Evolutionary conservation across 805 yeast genomes (phyloP), one percentile per base, ranked within the genome.

Genomic region (Ogataea pilisensis): DNA sequence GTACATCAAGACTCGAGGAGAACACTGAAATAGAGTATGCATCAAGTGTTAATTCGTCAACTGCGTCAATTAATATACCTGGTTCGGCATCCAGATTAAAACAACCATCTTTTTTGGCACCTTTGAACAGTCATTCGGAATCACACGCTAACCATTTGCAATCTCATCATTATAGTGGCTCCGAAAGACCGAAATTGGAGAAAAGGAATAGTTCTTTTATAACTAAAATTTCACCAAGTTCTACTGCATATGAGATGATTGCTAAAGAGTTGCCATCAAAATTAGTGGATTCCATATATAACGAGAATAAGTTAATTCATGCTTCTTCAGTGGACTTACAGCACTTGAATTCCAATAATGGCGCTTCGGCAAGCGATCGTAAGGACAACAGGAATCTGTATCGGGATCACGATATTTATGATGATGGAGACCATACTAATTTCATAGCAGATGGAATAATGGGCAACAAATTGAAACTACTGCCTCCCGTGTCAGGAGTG

Each of bases 41-140:
- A 2, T 53, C 61, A 7, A 51, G 57, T 38, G 54, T 57, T 9
- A 55, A 53, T 28, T 54, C 63, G 3, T 42, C 46, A 11, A 51
- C 60, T 1, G 42, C 57, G 4, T 54, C 58, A 6, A 61, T 61
- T 20, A 53, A 60, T 38, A 61, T 61, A 24, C 65, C 64, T 0
- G 59, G 60, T 0, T 42, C 50, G 9, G 19, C 19, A 8, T 32
- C 43, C 2, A 41, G 44, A 7, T 22, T 38, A 2, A 39, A 37
- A 32, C 8, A 24, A 6, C 34, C 39, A 6, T 34, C 36, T 14
- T 42, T 39, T 14, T 36, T 36, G 22, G 35, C 25, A 31, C 26
- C 31, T 4, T 12, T 14, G 4, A 30, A 36, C 16, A 36, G 39
- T 36, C 34, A 29, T 22, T 20, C 45, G 13, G 40, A 41, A 9